Conservation (phyloP, 192 early-diverging fungal genomes). For the Podila epigama region DNA sequence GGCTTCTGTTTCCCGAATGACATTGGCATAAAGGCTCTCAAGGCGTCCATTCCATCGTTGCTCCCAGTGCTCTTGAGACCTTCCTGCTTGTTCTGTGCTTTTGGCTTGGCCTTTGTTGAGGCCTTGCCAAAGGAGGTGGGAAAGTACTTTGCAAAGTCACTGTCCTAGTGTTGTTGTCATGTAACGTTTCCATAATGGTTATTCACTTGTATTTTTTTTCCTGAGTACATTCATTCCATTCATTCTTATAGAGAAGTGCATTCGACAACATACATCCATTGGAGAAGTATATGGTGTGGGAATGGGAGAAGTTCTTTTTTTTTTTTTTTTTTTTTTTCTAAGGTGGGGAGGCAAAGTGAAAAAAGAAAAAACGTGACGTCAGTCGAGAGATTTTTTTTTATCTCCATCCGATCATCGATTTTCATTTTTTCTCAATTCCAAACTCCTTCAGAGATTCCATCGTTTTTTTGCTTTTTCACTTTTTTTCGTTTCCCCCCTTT, state of each 20-base stretch:
- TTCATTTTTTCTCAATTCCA: not conserved
- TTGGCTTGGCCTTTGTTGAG: constrained; percentile 18
- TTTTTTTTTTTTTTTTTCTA: too few relatives aligned
- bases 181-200: too few relatives aligned
- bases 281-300: too few relatives aligned
- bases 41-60: constrained; percentile 48
- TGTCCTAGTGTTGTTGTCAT: constrained; percentile 45
- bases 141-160: constrained; percentile 57
- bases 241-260: too few relatives aligned
- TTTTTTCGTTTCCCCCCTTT: too few relatives aligned
- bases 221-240: too few relatives aligned
- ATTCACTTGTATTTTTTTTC: too few relatives aligned
- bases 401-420: not conserved
- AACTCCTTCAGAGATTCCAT: constrained; percentile 4
- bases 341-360: too few relatives aligned
- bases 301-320: too few relatives aligned
- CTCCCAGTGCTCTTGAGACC: not conserved
- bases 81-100: constrained; percentile 16
- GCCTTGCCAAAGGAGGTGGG: constrained; percentile 55
- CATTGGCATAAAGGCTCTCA: constrained; percentile 57
- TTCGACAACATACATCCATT: too few relatives aligned
- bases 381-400: not conserved
- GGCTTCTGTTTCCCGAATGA: constrained; percentile 60
- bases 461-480: not conserved
- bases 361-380: constrained; percentile 7